These are phyloP conservation scores for Tetrapisispora taiwanensis DNA, from an alignment of 805 yeast genomes.

Conservation along the genomic window DNA sequence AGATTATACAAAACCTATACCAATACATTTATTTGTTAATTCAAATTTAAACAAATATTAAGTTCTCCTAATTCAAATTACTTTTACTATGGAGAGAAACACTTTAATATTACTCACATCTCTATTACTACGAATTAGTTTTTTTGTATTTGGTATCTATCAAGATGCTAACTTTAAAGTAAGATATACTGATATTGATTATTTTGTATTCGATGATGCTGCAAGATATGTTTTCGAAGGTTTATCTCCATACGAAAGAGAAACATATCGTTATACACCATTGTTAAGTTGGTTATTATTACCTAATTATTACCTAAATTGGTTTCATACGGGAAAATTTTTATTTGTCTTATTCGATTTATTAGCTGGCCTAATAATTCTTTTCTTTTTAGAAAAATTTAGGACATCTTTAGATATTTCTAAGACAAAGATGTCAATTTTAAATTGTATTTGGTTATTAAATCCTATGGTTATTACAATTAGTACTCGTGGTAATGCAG, in stretches of 20 bases:
- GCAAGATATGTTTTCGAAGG: slow-evolving; percentile 53
- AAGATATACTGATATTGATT: slow-evolving; percentile 90
- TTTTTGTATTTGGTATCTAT: slow-evolving; percentile 70
- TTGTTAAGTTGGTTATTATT: slow-evolving; percentile 70
- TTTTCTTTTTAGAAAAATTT: slow-evolving; percentile 30
- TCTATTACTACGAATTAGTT: slow-evolving; percentile 41
- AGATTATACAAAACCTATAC: too few relatives aligned
- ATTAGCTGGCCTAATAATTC: slow-evolving; percentile 60
- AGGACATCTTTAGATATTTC: neutral
- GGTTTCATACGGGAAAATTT: slow-evolving; percentile 69
- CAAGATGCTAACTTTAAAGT: slow-evolving; percentile 76
- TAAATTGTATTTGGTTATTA: slow-evolving; percentile 67
- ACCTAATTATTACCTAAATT: slow-evolving; percentile 44
- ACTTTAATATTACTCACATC: slow-evolving; percentile 8
- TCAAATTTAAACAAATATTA: too few relatives aligned
- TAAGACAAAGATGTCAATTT: slow-evolving; percentile 18
- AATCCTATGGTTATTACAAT: slow-evolving; percentile 95
- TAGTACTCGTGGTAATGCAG: slow-evolving; percentile 88
- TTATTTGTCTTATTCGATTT: slow-evolving; percentile 72
- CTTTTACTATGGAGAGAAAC: neutral
- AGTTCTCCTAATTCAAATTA: too few relatives aligned
- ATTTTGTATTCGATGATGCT: slow-evolving; percentile 89
- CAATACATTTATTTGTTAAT: too few relatives aligned
- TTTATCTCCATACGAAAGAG: slow-evolving; percentile 68
- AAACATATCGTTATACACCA: slow-evolving; percentile 91